phyloP scores from a whole-genome alignment of 495 filamentous ascomycete species.

The Trichocladium uniseriatum region DNA sequence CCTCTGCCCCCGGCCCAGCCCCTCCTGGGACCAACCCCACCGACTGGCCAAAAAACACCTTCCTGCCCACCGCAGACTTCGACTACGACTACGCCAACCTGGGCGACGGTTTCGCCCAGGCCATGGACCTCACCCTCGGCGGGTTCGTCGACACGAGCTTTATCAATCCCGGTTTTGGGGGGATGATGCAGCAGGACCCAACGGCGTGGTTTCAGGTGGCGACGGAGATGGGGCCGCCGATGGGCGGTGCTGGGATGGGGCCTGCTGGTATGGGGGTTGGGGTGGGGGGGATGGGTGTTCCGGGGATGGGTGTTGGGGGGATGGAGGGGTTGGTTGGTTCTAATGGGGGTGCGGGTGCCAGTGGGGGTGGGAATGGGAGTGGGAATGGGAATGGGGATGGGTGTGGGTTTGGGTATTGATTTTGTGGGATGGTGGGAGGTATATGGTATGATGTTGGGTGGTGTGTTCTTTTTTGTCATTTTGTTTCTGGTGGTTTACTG shows the following conservation, averaged over 20 bases:
- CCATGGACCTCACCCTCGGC: slow-evolving; percentile 43
- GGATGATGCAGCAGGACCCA: not conserved
- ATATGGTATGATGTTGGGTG: not conserved
- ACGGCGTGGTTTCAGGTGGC: not conserved
- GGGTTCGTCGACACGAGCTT: slow-evolving; percentile 25
- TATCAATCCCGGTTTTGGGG: too few relatives aligned
- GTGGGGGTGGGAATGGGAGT: not conserved
- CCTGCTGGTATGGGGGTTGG: too few relatives aligned
- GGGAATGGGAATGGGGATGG: not conserved
- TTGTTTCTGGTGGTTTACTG: not conserved
- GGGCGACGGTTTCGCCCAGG: slow-evolving; percentile 41
- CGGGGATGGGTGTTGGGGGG: too few relatives aligned
- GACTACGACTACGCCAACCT: slow-evolving; percentile 32
- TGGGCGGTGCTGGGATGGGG: too few relatives aligned
- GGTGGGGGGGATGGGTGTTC: too few relatives aligned
- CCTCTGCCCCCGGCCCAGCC: not conserved
- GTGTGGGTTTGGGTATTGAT: not conserved
- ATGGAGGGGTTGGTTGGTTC: too few relatives aligned
- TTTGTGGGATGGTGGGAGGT: not conserved
- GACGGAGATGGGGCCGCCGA: not conserved
- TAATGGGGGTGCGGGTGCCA: too few relatives aligned
- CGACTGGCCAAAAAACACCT: slow-evolving; percentile 27
- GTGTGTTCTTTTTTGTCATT: not conserved
- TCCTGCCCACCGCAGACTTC: slow-evolving; percentile 24
- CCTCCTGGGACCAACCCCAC: slow-evolving; percentile 20